Conservation (phyloP, 2,329 filamentous ascomycete genomes). For the Ceratocystis ficicola region DNA sequence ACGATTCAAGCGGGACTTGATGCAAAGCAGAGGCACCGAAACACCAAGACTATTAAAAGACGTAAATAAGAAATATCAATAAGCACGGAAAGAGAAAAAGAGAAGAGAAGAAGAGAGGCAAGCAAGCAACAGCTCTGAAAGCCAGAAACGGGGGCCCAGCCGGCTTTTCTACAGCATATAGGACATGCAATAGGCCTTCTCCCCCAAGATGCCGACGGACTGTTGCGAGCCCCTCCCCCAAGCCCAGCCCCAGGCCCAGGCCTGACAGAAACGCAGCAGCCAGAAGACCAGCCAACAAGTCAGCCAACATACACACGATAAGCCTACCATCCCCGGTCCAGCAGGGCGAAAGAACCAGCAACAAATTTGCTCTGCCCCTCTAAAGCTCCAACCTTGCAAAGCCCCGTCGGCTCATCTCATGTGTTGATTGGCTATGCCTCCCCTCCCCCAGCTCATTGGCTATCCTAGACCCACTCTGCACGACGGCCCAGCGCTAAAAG, state of each 20-base stretch:
- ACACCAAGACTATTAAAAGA: conserved; percentile 1
- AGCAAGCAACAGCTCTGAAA: background rate
- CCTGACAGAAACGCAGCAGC: no score
- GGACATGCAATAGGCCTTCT: no score
- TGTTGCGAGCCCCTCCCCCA: background rate
- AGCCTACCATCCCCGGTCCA: no score
- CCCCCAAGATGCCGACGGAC: background rate
- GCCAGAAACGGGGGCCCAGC: conserved; percentile 18
- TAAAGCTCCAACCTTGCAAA: background rate
- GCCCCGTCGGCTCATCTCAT: background rate
- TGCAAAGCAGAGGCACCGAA: background rate
- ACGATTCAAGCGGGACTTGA: background rate
- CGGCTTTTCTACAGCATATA: conserved; percentile 2
- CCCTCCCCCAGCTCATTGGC: conserved; percentile 7
- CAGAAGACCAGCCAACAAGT: no score
- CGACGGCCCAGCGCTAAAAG: conserved; percentile 19
- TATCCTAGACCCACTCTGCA: conserved; percentile 20
- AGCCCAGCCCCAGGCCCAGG: no score
- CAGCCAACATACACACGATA: no score
- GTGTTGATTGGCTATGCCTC: conserved; percentile 16
- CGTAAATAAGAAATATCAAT: background rate
- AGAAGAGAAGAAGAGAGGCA: background rate
- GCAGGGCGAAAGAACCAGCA: no score
- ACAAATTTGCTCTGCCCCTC: background rate
- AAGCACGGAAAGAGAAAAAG: conserved; percentile 4